Evolutionary conservation across 176 grass and related monocot genomes (phyloP).

Genomic region (Poa pratensis): DNA sequence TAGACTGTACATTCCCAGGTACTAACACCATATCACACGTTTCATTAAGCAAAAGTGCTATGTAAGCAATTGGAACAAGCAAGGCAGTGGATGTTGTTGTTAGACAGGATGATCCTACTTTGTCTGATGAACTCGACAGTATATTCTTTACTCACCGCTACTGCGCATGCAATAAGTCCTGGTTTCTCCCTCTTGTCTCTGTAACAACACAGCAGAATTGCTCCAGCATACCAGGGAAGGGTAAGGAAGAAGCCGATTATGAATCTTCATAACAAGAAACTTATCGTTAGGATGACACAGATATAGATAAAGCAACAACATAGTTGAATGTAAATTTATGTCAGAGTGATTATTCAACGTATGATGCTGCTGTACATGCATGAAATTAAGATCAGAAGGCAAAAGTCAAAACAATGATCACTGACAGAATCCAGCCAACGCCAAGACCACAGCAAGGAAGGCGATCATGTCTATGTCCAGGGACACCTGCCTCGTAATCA

Average conservation of each 20-base stretch:
- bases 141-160: slow-evolving; percentile 5
- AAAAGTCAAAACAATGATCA: slow-evolving; percentile 8
- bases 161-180: slow-evolving; percentile 72
- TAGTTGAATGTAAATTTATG: not conserved
- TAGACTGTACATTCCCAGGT: not conserved
- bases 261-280: slow-evolving; percentile 55
- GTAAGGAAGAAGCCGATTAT: slow-evolving; percentile 86
- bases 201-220: slow-evolving; percentile 65
- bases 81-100: not conserved
- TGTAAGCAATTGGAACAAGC: slow-evolving; percentile 19
- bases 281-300: slow-evolving; percentile 25
- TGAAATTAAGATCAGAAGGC: slow-evolving; percentile 18
- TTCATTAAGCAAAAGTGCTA: slow-evolving; percentile 18
- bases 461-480: slow-evolving; percentile 46
- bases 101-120: not conserved
- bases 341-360: not conserved
- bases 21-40: not conserved
- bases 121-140: too few relatives aligned
- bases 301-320: slow-evolving; percentile 24
- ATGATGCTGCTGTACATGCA: slow-evolving; percentile 9
- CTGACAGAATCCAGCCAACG: slow-evolving; percentile 93
- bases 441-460: slow-evolving; percentile 82
- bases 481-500: slow-evolving; percentile 58
- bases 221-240: slow-evolving; percentile 94
- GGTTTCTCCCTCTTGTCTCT: slow-evolving; percentile 85